These are phyloP conservation scores for Trichoderma endophyticum DNA, from an alignment of 2,329 filamentous ascomycete species.

Conservation along the genomic window DNA sequence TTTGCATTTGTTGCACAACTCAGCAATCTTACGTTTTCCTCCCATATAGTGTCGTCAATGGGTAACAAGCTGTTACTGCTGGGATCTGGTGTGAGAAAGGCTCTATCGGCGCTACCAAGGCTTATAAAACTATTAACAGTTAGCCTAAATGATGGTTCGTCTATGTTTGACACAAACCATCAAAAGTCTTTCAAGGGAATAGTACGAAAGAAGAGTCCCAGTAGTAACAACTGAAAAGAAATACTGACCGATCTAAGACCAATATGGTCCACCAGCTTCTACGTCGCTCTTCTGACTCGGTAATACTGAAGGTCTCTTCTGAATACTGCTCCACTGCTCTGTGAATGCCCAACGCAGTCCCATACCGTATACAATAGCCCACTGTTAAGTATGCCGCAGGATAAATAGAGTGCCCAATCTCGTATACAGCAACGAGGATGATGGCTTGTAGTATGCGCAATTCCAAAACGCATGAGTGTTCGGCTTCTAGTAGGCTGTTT, in stretches of 20 bases:
- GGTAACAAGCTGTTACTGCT: neutral
- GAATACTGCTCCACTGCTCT: neutral
- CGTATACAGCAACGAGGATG: neutral
- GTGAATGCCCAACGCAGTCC: neutral
- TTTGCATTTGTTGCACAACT: neutral
- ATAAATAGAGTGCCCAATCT: conserved; percentile 1
- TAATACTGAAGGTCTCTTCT: neutral
- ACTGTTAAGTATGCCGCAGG: neutral
- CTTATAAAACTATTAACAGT: neutral
- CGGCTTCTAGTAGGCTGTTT: neutral
- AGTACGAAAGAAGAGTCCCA: neutral
- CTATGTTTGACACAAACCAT: neutral
- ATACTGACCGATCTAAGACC: neutral
- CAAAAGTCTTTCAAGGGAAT: neutral
- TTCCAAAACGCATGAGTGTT: neutral
- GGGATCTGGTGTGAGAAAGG: neutral
- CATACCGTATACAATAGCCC: neutral
- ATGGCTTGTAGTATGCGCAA: neutral
- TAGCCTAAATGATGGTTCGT: neutral
- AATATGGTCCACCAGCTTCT: neutral
- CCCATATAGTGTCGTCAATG: neutral
- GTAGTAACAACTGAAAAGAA: neutral
- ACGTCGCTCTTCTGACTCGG: neutral
- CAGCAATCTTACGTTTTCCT: neutral
- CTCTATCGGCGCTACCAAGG: neutral